Conservation (phyloP, 768 basidiomycete genomes). For the Pisolithus sp. region DNA sequence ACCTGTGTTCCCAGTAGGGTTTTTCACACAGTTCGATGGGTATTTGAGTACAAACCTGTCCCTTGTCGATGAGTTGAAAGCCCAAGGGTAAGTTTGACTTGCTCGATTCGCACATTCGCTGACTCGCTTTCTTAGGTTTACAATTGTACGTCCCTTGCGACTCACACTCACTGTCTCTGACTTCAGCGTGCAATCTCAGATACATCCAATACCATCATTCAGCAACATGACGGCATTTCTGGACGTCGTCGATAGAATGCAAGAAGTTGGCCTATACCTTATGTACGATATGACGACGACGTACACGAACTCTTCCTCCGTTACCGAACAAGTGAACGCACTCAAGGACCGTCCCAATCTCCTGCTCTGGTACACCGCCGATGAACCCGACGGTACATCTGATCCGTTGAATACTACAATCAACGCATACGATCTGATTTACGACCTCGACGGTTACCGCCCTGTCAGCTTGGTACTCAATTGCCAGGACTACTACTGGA, state of each 20-base stretch:
- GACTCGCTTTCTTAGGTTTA: constrained; percentile 3
- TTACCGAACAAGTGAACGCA: constrained; percentile 60
- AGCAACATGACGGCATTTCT: constrained; percentile 52
- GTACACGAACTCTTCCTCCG: constrained; percentile 58
- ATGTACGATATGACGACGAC: constrained; percentile 81
- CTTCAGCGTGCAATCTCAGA: constrained; percentile 24
- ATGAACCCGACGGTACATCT: constrained; percentile 67
- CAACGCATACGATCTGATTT: constrained; percentile 49
- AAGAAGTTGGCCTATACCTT: constrained; percentile 60
- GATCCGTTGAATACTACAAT: constrained; percentile 56
- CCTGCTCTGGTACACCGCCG: constrained; percentile 67
- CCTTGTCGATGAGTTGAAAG: constrained; percentile 26
- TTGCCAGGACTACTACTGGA: constrained; percentile 61
- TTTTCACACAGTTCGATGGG: constrained; percentile 39
- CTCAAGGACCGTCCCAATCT: constrained; percentile 66
- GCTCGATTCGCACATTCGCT: neutral
- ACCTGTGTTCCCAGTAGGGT: constrained; percentile 43
- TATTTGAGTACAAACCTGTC: constrained; percentile 17
- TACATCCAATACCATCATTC: constrained; percentile 69
- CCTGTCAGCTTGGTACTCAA: constrained; percentile 61
- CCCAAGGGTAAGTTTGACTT: constrained; percentile 16
- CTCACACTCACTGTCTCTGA: neutral
- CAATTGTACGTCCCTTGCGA: constrained; percentile 25
- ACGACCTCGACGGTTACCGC: constrained; percentile 58
- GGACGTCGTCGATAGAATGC: constrained; percentile 61